These are phyloP conservation scores for Didymella exigua DNA, from an alignment of 2,329 filamentous ascomycete genomes.

Conservation along the genomic window DNA sequence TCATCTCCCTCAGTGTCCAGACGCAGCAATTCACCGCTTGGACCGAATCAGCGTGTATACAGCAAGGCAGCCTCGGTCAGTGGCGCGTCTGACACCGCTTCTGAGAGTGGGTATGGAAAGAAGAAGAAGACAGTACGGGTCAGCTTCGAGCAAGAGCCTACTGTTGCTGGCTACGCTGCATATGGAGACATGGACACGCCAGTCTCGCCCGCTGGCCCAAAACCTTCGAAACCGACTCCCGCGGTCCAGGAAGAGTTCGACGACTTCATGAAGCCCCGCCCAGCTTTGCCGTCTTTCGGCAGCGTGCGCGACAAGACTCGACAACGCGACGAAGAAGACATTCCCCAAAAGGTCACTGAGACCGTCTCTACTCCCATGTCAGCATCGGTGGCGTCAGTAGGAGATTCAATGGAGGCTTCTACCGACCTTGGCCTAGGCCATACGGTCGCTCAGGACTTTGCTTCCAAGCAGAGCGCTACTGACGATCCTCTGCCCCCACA, in stretches of 20 bases:
- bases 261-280: constrained; percentile 73
- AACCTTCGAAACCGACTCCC: constrained; percentile 53
- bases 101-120: constrained; percentile 46
- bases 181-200: constrained; percentile 30
- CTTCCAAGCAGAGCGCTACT: constrained; percentile 46
- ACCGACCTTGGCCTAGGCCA: constrained; percentile 65
- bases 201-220: constrained; percentile 28
- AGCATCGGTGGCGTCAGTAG: constrained; percentile 40
- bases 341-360: constrained; percentile 60
- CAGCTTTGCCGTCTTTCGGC: constrained; percentile 75
- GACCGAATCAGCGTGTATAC: constrained; percentile 56
- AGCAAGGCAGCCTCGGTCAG: constrained; percentile 53
- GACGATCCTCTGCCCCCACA: constrained; percentile 72
- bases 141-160: constrained; percentile 77
- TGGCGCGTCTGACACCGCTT: constrained; percentile 63
- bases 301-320: constrained; percentile 70
- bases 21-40: constrained; percentile 53
- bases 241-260: constrained; percentile 64
- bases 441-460: constrained; percentile 61
- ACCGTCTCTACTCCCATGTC: constrained; percentile 47
- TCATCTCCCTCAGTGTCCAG: constrained; percentile 61
- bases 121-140: constrained; percentile 70
- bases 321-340: constrained; percentile 52
- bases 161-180: constrained; percentile 58
- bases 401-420: constrained; percentile 57